Conservation (phyloP, 768 basidiomycete species). For the Mycena crocata region DNA sequence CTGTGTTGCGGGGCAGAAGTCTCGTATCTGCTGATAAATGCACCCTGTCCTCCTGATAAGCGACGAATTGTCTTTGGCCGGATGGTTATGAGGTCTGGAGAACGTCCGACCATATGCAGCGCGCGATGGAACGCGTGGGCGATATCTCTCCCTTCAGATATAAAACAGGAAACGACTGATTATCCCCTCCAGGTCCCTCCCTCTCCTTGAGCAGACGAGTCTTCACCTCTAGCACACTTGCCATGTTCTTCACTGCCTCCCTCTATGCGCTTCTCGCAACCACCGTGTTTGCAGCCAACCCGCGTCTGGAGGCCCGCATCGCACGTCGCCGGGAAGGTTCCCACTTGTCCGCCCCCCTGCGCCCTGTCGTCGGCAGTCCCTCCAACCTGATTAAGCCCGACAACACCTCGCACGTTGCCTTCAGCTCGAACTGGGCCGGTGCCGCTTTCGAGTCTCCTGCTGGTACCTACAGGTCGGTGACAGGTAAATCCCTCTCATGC, state of each 20-base stretch:
- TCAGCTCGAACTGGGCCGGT: conserved; percentile 51
- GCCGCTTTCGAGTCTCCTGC: conserved; percentile 42
- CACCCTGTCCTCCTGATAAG: conserved; percentile 8
- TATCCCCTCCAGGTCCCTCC: conserved; percentile 12
- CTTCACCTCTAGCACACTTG: background rate
- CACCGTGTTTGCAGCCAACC: conserved; percentile 20
- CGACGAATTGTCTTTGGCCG: background rate
- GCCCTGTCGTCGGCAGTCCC: background rate
- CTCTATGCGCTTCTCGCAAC: conserved; percentile 28
- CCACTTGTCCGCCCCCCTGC: conserved; percentile 7
- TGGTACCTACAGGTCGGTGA: conserved; percentile 49
- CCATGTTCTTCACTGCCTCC: conserved; percentile 29
- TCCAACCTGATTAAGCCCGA: background rate
- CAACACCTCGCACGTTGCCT: conserved; percentile 34
- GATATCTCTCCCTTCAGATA: background rate
- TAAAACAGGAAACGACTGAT: background rate
- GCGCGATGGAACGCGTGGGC: conserved; percentile 6
- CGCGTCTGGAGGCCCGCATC: conserved; percentile 12
- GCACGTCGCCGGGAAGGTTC: conserved; percentile 20
- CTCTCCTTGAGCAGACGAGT: conserved; percentile 24
- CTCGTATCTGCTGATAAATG: background rate
- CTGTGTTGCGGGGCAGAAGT: background rate
- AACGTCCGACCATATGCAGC: conserved; percentile 19
- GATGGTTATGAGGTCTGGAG: background rate
- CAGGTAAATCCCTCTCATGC: background rate